Conservation (phyloP, 257 asterid species). For the Apocynum venetum region DNA sequence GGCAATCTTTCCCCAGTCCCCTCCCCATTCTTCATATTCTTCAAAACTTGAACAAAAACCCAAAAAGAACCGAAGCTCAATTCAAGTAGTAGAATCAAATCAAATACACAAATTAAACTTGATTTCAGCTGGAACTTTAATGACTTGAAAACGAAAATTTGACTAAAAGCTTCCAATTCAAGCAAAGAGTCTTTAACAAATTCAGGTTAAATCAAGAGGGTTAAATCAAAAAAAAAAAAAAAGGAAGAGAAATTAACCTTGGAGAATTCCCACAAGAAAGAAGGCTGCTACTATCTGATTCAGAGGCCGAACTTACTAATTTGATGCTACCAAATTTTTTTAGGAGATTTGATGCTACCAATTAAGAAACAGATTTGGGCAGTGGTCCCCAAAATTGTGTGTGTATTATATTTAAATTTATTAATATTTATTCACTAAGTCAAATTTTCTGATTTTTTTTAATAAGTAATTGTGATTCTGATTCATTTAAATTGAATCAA, state of each 20-base stretch:
- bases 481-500: too few species aligned
- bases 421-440: too few species aligned
- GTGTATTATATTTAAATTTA: too few species aligned
- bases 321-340: too few species aligned
- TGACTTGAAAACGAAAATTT: not conserved
- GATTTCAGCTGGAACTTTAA: not conserved
- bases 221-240: not conserved
- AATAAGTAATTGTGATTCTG: too few species aligned
- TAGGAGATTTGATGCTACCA: too few species aligned
- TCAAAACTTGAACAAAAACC: not conserved
- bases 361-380: too few species aligned
- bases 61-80: not conserved
- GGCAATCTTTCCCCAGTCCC: slow-evolving; percentile 46
- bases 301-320: not conserved
- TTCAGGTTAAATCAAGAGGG: not conserved
- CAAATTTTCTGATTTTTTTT: too few species aligned
- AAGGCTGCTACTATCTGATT: not conserved
- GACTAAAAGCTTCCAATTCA: not conserved
- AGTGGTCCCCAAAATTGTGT: too few species aligned
- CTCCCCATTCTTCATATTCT: slow-evolving; percentile 55
- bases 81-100: not conserved
- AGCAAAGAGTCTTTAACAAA: not conserved
- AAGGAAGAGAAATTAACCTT: not conserved
- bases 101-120: slow-evolving; percentile 1
- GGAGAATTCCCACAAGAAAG: not conserved